Base-by-base conservation (phyloP, 2,329 filamentous ascomycete species). In the Verticillium nubilum region DNA sequence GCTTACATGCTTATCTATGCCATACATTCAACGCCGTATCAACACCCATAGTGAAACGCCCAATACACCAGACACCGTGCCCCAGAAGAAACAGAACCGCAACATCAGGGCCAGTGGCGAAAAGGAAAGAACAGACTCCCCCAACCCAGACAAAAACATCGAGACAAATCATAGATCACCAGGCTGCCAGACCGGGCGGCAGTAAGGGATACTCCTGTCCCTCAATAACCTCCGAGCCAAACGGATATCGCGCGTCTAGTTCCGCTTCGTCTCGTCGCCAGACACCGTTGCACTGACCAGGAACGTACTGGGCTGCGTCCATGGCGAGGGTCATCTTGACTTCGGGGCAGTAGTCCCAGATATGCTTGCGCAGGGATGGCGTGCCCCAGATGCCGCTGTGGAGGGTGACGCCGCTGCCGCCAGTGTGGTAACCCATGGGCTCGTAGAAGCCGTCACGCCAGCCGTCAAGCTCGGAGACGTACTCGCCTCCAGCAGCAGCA, bases 371-470 rank as follows among this genome's bases (percentile, higher is more conserved):
- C 67, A 74, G 65, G 62, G 75, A 72, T 0, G 76, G 77, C 4
- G 72, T 76, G 27, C 79, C 79, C 81, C 81, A 85, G 47, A 84
- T 76, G 1, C 69, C 71, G 12, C 65, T 61, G 61, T 81, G 78
- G 19, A 84, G 69, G 57, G 67, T 75, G 13, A 66, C 67, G 54
- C 82, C 82, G 58, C 76, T 77, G 7, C 77, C 77, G 25, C 81
- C 81, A 1, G 79, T 81, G 67, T 86, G 82, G 67, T 83, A 85
- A 52, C 83, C 83, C 82, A 85, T 82, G 15, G 83, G 82, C 67
- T 83, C 76, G 66, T 83, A 83, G 65, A 77, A 79, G 15, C 80
- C 80, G n/a, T 76, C 66, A 17, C 80, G 75, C 77, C 78, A 82
- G 66, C 78, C 75, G 67, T 82, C 80, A 42, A 82, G 69, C 7